Percentiles rank a stretch among this genome's conserved stretches.
These are phyloP conservation scores for Licmophora abbreviata DNA, from an alignment of 108 stramenopile genomes.

Conservation along the genomic window DNA sequence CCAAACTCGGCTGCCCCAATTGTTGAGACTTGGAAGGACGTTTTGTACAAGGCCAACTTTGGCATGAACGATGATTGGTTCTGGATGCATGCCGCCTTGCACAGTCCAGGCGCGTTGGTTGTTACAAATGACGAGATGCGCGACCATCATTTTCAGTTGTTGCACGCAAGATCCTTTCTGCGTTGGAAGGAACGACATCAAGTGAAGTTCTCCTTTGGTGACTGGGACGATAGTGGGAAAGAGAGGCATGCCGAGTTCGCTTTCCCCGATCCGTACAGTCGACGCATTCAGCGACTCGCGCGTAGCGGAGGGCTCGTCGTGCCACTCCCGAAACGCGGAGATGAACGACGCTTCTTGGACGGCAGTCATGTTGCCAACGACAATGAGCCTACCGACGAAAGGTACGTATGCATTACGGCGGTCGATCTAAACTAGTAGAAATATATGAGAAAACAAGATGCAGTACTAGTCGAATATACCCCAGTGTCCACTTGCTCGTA, in stretches of 20 bases:
- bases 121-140: slow-evolving; percentile 98
- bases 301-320: slow-evolving; percentile 49
- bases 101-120: slow-evolving; percentile 47
- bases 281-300: slow-evolving; percentile 61
- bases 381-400: slow-evolving; percentile 60
- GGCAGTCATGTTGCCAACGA: slow-evolving; percentile 62
- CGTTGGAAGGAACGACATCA: slow-evolving; percentile 97
- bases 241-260: slow-evolving; percentile 24
- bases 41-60: slow-evolving; percentile 55
- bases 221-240: slow-evolving; percentile 11
- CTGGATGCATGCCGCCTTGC: slow-evolving; percentile 93
- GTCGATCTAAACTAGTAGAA: not conserved
- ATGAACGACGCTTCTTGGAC: slow-evolving; percentile 77
- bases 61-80: slow-evolving; percentile 99
- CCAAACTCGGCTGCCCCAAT: slow-evolving; percentile 40
- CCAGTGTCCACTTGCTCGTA: not conserved
- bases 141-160: slow-evolving; percentile 97
- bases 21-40: slow-evolving; percentile 40
- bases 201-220: slow-evolving; percentile 70
- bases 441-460: not conserved
- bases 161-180: slow-evolving; percentile 78
- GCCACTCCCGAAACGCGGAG: slow-evolving; percentile 73
- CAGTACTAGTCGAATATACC: not conserved
- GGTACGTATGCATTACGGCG: slow-evolving; percentile 47
- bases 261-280: slow-evolving; percentile 67